Percentiles rank a stretch among this genome's conserved stretches.
Evolutionary conservation across 768 basidiomycete genomes (phyloP).

Genomic region (Suillus decipiens): DNA sequence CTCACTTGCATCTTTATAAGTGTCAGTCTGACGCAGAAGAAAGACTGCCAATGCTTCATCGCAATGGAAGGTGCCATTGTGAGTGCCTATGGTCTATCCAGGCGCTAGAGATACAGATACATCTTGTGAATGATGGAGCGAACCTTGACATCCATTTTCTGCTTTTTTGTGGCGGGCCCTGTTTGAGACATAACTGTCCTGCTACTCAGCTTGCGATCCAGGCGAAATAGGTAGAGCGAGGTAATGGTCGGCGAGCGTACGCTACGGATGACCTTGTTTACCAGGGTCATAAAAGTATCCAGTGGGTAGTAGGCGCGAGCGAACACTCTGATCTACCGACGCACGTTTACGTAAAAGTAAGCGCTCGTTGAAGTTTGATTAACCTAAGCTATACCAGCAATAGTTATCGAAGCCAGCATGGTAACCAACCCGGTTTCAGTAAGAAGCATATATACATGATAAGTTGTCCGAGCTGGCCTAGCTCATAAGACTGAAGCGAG

Average conservation of each 20-base stretch:
- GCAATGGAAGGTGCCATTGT: constrained; percentile 95
- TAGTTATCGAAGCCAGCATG: not conserved
- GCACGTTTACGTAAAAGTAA: not conserved
- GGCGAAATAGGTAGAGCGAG: too few relatives aligned
- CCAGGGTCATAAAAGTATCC: not conserved
- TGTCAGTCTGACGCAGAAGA: constrained; percentile 74
- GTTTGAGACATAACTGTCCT: constrained; percentile 22
- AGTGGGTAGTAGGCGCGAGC: not conserved
- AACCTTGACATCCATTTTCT: constrained; percentile 47
- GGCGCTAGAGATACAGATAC: constrained; percentile 4
- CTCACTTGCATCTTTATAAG: constrained; percentile 76
- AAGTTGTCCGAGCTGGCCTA: not conserved
- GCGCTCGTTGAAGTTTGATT: not conserved
- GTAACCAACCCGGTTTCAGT: not conserved
- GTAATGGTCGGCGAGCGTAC: not conserved
- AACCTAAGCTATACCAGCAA: not conserved
- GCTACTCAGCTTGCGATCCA: not conserved
- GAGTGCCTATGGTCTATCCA: constrained; percentile 84
- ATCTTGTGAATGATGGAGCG: constrained; percentile 12
- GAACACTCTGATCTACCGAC: not conserved
- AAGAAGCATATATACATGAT: not conserved
- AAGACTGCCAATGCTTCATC: constrained; percentile 96
- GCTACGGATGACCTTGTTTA: constrained; percentile 1
- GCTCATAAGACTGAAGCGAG: not conserved
- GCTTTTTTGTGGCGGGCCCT: constrained; percentile 39